phyloP scores from a whole-genome alignment of 179 eudicot genomes.

The Gypsophila paniculata region DNA sequence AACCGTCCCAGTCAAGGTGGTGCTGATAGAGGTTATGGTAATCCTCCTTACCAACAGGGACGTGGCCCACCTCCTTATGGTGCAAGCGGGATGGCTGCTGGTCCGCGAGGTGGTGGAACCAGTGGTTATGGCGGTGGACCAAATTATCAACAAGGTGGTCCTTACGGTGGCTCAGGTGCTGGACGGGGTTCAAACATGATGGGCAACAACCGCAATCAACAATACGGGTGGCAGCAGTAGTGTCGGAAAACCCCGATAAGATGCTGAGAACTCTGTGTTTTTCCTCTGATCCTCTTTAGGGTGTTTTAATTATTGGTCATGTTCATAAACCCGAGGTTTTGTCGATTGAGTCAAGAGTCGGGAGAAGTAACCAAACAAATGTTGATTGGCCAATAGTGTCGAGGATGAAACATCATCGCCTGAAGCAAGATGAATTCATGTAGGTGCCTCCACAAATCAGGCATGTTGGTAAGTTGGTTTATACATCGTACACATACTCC shows the following conservation, averaged over 20 bases:
- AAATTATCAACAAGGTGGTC: constrained; percentile 53
- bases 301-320: constrained; percentile 1
- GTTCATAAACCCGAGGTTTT: constrained; percentile 9
- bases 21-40: constrained; percentile 43
- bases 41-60: constrained; percentile 68
- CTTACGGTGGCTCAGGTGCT: constrained; percentile 54
- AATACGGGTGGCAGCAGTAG: constrained; percentile 65
- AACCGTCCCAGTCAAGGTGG: constrained; percentile 54
- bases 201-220: constrained; percentile 68
- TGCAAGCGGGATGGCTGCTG: constrained; percentile 43
- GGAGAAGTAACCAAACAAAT: not conserved
- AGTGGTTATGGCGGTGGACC: constrained; percentile 56
- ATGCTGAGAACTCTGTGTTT: not conserved
- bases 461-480: not conserved
- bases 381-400: not conserved
- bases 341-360: not conserved
- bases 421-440: not conserved
- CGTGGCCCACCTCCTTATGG: constrained; percentile 65
- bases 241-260: not conserved
- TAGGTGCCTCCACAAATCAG: not conserved
- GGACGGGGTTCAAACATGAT: constrained; percentile 61
- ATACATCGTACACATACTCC: not conserved
- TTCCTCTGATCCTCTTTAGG: constrained; percentile 1
- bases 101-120: constrained; percentile 53
- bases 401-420: constrained; percentile 1